Base-by-base conservation (phyloP, 768 basidiomycete genomes). In the Auriscalpium microsporum region DNA sequence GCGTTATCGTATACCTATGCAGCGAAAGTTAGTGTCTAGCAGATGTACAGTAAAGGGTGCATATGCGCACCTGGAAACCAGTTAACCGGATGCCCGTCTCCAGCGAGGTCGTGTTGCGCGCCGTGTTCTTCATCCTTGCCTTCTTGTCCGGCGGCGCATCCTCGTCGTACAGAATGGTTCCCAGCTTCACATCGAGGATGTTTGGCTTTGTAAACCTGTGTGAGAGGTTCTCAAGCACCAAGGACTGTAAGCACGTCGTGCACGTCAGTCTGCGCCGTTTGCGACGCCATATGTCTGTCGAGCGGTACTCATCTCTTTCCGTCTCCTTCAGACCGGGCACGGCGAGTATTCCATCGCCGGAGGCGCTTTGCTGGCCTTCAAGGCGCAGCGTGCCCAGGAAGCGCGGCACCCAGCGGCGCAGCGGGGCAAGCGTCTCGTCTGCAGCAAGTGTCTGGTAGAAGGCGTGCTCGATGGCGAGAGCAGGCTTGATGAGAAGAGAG, bases 101-200 rank as follows among this genome's bases (percentile, higher is more conserved):
- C 2, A 76, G 66, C 10, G 82, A 86, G 1, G 95, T 97, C 0
- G 90, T 85, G 10, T 77, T 70, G 33, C 71, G 73, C 1, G 92
- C 92, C 1, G 77, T 75, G 62, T 80, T 76, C 54, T 78, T 73
- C 94, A 94, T 94, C 23, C 89, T 81, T 42, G 71, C 77, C 56
- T 79, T 76, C 72, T 99, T 99, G 55, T 88, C 90, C 2, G 79
- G 87, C 78, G 67, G 65, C 21, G 74, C 71, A 11, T 67, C 65
- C 19, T 84, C 79, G 50, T 90, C 92, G 59, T 89, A 90, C n/a
- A 98, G 77, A 1, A 87, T 75, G 0, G 87, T 94, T 1, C 96
- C 96, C 14, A 98, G 86, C 69, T 98, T 99, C 66, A 93, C 77
- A 67, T 99, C 95, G 33, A 97, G 74, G 55, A 96, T 79, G 61